Evolutionary conservation across 306 rosid genomes (phyloP), one percentile per base, ranked within the genome.

Genomic region (Vigna hirtella): DNA sequence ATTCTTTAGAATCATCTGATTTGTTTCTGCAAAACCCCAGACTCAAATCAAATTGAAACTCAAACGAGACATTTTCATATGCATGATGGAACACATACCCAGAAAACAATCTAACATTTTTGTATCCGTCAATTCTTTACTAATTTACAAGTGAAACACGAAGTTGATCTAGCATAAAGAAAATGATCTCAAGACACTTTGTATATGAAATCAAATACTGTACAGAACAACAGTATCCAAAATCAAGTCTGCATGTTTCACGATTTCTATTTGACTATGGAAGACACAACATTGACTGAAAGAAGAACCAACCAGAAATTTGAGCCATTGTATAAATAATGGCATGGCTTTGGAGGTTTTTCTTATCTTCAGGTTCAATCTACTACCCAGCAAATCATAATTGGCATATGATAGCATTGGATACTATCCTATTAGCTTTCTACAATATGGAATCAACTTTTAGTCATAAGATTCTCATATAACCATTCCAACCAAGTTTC

Each of bases 11-110:
- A 79, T 68, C 89, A 70, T 80, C 34, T 81, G 62, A 34, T 72
- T 51, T 59, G 72, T 73, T 69, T 66, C 96, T 86, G 85, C 85
- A 83, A 82, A 80, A 76, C 69, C 80, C 51, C 77, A 76, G 36
- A 77, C 58, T 57, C 40, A 77, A 82, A 76, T 62, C 84, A 86
- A 83, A 89, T 32, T 61, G 76, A 73, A 83, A 66, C 74, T 45
- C 73, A 74, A 77, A 79, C 62, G 36, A 34, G 56, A 70, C 79
- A 79, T 71, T 63, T 65, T 61, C 57, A 42, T 24, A 61, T 51
- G 72, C 53, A 36, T 43, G 59, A 43, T 43, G 58, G 40, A 55
- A 42, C 55, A 57, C 72, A 59, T 18, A 38, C 11, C 12, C 49
- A 43, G 53, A 73, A 63, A 69, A 55, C 69, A 64, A 73, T 30